Conservation (phyloP, 768 basidiomycete genomes). For the Suillus plorans region DNA sequence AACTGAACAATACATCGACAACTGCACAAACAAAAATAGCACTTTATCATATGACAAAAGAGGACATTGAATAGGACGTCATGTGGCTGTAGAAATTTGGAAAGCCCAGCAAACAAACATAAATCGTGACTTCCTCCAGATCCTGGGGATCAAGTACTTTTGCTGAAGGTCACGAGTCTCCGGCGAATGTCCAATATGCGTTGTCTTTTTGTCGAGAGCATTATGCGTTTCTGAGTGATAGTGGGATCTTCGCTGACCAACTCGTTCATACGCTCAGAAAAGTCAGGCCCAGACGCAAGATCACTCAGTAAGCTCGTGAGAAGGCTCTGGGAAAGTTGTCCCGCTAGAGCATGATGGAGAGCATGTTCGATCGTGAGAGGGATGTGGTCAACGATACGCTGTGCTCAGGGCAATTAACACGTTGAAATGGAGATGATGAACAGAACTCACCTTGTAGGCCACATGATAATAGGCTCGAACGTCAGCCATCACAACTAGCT, state of each 20-base stretch:
- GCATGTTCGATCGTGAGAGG: conserved; percentile 49
- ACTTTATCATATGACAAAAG: neutral
- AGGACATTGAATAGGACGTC: neutral
- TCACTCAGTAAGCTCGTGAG: conserved; percentile 31
- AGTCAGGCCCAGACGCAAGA: conserved; percentile 11
- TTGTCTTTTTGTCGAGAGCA: conserved; percentile 31
- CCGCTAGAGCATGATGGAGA: conserved; percentile 40
- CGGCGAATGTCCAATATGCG: conserved; percentile 41
- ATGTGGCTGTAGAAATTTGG: neutral
- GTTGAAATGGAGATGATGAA: neutral
- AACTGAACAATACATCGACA: neutral
- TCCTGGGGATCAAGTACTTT: neutral
- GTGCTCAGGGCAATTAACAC: neutral
- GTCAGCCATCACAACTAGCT: conserved; percentile 51
- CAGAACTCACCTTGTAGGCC: conserved; percentile 45
- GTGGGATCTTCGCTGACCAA: conserved; percentile 49
- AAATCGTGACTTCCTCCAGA: neutral
- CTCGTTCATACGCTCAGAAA: conserved; percentile 33
- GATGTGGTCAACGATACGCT: conserved; percentile 58
- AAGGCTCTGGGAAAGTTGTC: conserved; percentile 36
- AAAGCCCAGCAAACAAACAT: neutral
- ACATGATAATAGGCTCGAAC: conserved; percentile 58
- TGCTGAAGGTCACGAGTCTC: conserved; percentile 32
- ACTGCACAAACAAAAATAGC: neutral
- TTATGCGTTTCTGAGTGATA: conserved; percentile 32